These are phyloP conservation scores for Marasmius fiardii DNA, from an alignment of 1,284 basidiomycete species.

Conservation along the genomic window DNA sequence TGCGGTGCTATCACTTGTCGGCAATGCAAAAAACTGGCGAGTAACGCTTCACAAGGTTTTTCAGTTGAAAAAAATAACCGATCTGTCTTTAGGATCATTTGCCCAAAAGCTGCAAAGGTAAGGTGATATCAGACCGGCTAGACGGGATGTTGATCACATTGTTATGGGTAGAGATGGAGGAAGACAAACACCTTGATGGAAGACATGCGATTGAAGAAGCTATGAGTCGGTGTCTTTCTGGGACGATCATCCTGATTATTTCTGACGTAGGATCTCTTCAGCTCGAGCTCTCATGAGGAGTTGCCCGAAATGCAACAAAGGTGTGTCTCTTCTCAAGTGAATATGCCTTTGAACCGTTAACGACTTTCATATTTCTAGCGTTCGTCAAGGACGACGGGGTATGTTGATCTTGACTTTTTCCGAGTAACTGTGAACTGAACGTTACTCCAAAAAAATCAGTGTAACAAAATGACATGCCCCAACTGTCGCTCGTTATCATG, in stretches of 20 bases:
- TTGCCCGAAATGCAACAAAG: conserved; percentile 77
- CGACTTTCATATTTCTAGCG: conserved; percentile 34
- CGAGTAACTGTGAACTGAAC: neutral
- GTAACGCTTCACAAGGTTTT: conserved; percentile 21
- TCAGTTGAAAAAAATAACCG: conserved; percentile 2
- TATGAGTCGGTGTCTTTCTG: conserved; percentile 59
- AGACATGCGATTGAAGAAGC: conserved; percentile 83
- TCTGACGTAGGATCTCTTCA: conserved; percentile 24
- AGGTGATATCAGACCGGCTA: conserved; percentile 7
- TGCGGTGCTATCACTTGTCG: conserved; percentile 78
- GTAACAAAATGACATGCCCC: conserved; percentile 79
- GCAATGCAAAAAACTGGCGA: conserved; percentile 67
- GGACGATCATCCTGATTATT: neutral
- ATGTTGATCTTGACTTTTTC: conserved; percentile 23
- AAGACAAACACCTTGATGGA: conserved; percentile 69
- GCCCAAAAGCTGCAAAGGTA: conserved; percentile 84
- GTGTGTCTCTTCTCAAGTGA: conserved; percentile 39
- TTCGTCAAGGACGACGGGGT: conserved; percentile 76
- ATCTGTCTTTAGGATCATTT: conserved; percentile 63
- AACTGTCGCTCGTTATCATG: conserved; percentile 70
- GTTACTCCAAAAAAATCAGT: conserved; percentile 39
- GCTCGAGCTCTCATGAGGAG: conserved; percentile 79
- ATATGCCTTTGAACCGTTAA: neutral
- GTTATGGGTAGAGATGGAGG: conserved; percentile 52
- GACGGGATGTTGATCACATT: conserved; percentile 4